A percentile compares a stretch with the other conserved stretches of the same genome.
Evolutionary conservation across 345 rosid genomes (phyloP).

Genomic region (Kernera saxatilis): DNA sequence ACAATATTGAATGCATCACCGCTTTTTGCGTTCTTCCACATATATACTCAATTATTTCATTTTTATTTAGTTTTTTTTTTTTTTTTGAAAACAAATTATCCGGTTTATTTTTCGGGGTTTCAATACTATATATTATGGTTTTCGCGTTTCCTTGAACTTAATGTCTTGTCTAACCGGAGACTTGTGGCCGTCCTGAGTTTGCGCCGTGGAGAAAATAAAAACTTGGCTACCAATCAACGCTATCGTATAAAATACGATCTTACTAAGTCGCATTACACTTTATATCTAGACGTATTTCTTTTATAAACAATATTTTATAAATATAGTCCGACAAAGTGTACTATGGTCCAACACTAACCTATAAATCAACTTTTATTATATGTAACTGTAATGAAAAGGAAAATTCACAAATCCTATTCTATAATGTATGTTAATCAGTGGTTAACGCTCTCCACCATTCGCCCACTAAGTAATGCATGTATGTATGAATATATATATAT

Average conservation of each 20-base stretch:
- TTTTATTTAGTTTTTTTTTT: neutral
- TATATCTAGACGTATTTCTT: neutral
- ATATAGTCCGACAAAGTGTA: neutral
- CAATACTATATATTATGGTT: neutral
- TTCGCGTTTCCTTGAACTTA: neutral
- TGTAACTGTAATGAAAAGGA: neutral
- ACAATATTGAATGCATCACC: conserved; percentile 18
- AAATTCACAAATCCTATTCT: neutral
- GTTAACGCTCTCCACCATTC: neutral
- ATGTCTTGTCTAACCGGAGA: neutral
- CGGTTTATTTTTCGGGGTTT: no score
- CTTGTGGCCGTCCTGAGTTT: neutral
- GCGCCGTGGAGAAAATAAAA: neutral
- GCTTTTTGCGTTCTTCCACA: conserved; percentile 14
- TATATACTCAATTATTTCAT: neutral
- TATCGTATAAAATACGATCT: neutral
- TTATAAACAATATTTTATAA: neutral
- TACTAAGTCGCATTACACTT: neutral
- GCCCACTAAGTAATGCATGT: neutral
- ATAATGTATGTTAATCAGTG: neutral
- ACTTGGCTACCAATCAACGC: neutral
- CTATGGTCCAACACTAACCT: neutral
- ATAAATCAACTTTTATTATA: neutral
- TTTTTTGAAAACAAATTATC: no score
- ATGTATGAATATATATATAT: neutral